A percentile compares a stretch with the other conserved stretches of the same genome.
These are phyloP conservation scores for Botrytis galanthina DNA, from an alignment of 2,329 filamentous ascomycete genomes.

Conservation along the genomic window DNA sequence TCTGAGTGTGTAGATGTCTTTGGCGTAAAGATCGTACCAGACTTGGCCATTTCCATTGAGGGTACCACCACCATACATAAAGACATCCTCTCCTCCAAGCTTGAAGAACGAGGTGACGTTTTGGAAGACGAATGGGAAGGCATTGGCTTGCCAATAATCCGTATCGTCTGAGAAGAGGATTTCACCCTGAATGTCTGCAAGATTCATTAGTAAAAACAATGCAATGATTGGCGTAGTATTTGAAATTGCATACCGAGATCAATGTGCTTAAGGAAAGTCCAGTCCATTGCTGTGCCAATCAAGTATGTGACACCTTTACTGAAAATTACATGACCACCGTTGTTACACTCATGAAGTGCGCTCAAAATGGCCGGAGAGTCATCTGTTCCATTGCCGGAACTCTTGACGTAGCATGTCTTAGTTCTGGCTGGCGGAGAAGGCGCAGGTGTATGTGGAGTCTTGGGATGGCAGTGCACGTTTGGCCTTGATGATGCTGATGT, in stretches of 20 bases:
- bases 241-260: slow-evolving; percentile 52
- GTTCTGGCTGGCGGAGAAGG: slow-evolving; percentile 27
- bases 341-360: slow-evolving; percentile 58
- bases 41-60: slow-evolving; percentile 63
- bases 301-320: slow-evolving; percentile 54
- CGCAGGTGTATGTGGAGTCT: slow-evolving; percentile 25
- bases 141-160: slow-evolving; percentile 64
- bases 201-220: not conserved
- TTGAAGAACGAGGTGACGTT: slow-evolving; percentile 67
- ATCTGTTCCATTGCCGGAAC: slow-evolving; percentile 33
- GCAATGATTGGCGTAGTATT: not conserved
- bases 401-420: slow-evolving; percentile 35
- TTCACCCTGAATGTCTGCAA: slow-evolving; percentile 54
- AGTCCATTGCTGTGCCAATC: slow-evolving; percentile 61
- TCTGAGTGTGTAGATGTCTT: slow-evolving; percentile 55
- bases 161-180: slow-evolving; percentile 65
- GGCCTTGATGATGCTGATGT: slow-evolving; percentile 32
- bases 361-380: slow-evolving; percentile 49
- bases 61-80: slow-evolving; percentile 64
- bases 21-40: slow-evolving; percentile 57
- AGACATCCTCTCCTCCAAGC: slow-evolving; percentile 63
- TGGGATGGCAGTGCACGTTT: slow-evolving; percentile 28
- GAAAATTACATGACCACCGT: slow-evolving; percentile 58
- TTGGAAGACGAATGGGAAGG: slow-evolving; percentile 64
- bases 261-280: slow-evolving; percentile 62